Evolutionary conservation across 2,329 filamentous ascomycete species (phyloP), one percentile per base, ranked within the genome.

Genomic region (Colletotrichum zoysiae): DNA sequence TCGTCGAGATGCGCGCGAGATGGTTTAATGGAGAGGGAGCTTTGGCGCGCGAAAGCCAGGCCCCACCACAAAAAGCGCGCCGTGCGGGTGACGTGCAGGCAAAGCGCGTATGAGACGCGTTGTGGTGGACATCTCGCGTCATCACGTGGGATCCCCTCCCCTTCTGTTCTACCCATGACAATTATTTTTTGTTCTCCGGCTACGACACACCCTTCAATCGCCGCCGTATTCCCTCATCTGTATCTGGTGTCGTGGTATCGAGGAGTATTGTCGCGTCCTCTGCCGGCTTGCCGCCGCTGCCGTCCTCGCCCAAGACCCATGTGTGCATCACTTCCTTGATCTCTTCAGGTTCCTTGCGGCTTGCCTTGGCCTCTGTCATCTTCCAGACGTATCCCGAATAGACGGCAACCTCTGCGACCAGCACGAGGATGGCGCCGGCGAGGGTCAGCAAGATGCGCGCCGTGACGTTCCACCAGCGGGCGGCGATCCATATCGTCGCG

Each of bases 381-480:
- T 92, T 89, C 84, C 92, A 89, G 56, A 94, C 85, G 78, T 95
- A 96, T 5, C 91, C 92, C 9, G 88, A 87, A 78, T 95, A 95
- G 7, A 96, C 91, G 1, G 88, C 91, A 1, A 95, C 92, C 79
- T 96, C 93, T 0, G 93, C 93, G 44, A 94, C 82, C 1, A 89
- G 93, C 0, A 95, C 92, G 0, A 93, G 77, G 1, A 91, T 82
- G 72, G 90, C 91, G 1, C 93, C 92, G 8, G 87, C 88, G 83
- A 96, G 86, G 42, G 92, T 92, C 61, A 95, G 80, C 50, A 92
- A 91, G 72, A 96, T 78, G 35, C 93, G 84, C 55, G 90, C 87
- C 0, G 93, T 90, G 1, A 91, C 88, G 74, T 87, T 91, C 93
- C 93, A 95, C 87, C 92, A 93, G 62, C 90, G 86, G 1, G 92